Conservation (phyloP, 2,329 filamentous ascomycete genomes). For the Monilinia fructigena region DNA sequence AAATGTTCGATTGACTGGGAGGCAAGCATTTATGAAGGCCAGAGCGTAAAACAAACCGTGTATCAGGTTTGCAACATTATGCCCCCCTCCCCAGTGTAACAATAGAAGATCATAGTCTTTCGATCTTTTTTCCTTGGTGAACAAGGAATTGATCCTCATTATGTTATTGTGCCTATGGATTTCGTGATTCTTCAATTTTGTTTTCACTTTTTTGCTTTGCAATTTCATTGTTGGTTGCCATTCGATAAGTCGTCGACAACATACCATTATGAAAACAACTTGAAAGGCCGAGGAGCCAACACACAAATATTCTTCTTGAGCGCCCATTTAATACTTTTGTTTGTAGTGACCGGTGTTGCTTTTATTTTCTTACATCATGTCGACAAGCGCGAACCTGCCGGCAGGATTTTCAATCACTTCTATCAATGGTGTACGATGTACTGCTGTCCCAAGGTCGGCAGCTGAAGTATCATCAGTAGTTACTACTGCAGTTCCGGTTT, state of each 20-base stretch:
- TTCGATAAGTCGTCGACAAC: conserved; percentile 14
- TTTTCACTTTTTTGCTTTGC: conserved; percentile 25
- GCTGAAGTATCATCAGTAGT: conserved; percentile 25
- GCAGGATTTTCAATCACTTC: conserved; percentile 51
- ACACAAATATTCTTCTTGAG: conserved; percentile 31
- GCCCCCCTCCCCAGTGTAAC: conserved; percentile 16
- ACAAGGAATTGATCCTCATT: conserved; percentile 2
- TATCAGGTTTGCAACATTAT: conserved; percentile 22
- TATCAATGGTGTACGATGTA: conserved; percentile 53
- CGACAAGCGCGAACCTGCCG: conserved; percentile 42
- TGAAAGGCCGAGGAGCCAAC: conserved; percentile 36
- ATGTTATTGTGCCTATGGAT: not conserved
- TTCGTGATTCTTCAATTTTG: conserved; percentile 3
- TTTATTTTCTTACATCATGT: conserved; percentile 43
- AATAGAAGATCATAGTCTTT: conserved; percentile 9
- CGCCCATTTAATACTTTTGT: conserved; percentile 34
- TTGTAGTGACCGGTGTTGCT: conserved; percentile 35
- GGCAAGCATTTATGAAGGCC: conserved; percentile 5
- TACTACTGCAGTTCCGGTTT: conserved; percentile 23
- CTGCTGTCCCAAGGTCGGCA: conserved; percentile 48
- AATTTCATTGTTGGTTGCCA: conserved; percentile 24
- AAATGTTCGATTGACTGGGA: conserved; percentile 11
- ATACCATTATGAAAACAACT: conserved; percentile 26
- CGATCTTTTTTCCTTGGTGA: not conserved
- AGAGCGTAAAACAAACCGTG: conserved; percentile 19